These are phyloP conservation scores for Aspergillus haitiensis DNA, from an alignment of 495 filamentous ascomycete genomes.

Conservation along the genomic window DNA sequence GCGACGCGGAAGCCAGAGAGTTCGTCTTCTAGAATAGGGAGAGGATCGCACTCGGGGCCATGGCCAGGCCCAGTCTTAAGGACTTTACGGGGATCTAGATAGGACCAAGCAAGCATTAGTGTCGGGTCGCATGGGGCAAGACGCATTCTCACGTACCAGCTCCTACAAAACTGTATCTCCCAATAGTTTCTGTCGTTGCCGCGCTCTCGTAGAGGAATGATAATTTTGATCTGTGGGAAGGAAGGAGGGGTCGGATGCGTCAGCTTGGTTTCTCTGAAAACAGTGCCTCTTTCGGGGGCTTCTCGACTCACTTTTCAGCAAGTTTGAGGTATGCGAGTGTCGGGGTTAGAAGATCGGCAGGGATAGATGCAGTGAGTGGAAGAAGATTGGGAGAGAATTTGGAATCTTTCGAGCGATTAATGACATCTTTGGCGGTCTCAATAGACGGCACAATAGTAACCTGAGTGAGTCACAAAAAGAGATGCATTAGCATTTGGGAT, in stretches of 20 bases:
- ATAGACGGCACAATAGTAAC: conserved; percentile 42
- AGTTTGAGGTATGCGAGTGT: conserved; percentile 90
- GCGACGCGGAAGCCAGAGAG: conserved; percentile 74
- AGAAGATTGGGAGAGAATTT: conserved; percentile 75
- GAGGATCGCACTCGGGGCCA: conserved; percentile 77
- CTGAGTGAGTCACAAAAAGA: conserved; percentile 34
- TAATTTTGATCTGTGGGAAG: conserved; percentile 40
- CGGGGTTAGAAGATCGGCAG: conserved; percentile 89
- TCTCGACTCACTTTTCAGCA: conserved; percentile 61
- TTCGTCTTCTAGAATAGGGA: conserved; percentile 76
- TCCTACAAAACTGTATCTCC: conserved; percentile 92
- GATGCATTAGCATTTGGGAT: conserved; percentile 12
- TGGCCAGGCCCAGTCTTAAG: conserved; percentile 85
- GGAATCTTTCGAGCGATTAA: conserved; percentile 49
- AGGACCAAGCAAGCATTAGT: conserved; percentile 10
- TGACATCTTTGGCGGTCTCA: conserved; percentile 49
- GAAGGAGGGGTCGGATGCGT: conserved; percentile 6
- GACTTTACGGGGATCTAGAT: conserved; percentile 73
- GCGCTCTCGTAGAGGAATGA: conserved; percentile 93
- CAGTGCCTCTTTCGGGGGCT: conserved; percentile 8
- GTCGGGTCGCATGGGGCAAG: conserved; percentile 10
- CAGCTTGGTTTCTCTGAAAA: conserved; percentile 9
- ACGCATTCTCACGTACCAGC: conserved; percentile 57
- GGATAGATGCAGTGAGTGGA: conserved; percentile 80
- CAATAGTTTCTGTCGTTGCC: conserved; percentile 84